Conservation (phyloP, 2,329 filamentous ascomycete species). For the Apiospora hydei region DNA sequence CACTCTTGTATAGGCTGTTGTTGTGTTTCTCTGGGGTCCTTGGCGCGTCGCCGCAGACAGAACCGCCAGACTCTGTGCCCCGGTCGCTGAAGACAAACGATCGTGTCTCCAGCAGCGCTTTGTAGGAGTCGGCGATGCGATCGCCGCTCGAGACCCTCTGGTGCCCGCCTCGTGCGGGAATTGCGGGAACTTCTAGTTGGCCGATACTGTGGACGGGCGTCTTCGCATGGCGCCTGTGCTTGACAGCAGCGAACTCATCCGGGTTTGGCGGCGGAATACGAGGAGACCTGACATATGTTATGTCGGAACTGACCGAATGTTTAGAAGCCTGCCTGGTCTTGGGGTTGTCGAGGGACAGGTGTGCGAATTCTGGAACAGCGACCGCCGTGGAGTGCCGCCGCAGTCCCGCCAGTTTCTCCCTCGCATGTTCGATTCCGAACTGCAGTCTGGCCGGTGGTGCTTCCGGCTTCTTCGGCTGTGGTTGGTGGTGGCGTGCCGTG, state of each 20-base stretch:
- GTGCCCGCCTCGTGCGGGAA: conserved; percentile 35
- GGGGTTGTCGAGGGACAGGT: conserved; percentile 43
- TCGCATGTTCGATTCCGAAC: conserved; percentile 20
- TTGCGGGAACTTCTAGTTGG: conserved; percentile 49
- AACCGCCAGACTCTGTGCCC: neutral
- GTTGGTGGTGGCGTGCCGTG: neutral
- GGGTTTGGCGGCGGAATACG: neutral
- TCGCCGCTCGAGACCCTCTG: conserved; percentile 50
- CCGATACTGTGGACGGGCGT: conserved; percentile 59
- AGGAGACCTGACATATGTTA: neutral
- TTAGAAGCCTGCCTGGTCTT: conserved; percentile 27
- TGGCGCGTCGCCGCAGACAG: neutral
- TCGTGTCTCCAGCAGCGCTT: conserved; percentile 52
- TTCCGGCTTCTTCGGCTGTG: neutral
- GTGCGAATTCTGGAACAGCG: conserved; percentile 39
- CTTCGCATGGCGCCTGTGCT: conserved; percentile 55
- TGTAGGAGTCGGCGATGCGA: conserved; percentile 59
- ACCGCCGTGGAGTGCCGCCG: conserved; percentile 25
- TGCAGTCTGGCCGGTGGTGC: neutral
- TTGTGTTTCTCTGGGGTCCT: conserved; percentile 37
- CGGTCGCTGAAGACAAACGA: conserved; percentile 43
- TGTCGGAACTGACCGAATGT: neutral
- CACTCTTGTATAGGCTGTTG: neutral
- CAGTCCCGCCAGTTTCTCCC: conserved; percentile 31
- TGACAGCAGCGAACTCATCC: conserved; percentile 25